Conservation (phyloP, 1,284 basidiomycete species). For the Austroboletus niveus region DNA sequence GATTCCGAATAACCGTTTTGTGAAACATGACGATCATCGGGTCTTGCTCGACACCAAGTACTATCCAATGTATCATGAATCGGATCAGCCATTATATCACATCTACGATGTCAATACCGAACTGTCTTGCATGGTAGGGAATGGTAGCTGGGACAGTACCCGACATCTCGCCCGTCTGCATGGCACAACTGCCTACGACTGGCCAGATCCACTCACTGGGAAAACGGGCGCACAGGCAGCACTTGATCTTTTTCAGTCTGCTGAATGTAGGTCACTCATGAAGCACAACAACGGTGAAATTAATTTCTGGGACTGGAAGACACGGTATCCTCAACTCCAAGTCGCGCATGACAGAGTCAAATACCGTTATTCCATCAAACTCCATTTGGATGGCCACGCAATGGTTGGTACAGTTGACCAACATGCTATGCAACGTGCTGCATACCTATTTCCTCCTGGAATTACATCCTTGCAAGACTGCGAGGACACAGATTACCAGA, state of each 20-base stretch:
- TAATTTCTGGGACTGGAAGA: not conserved
- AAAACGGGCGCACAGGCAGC: conserved; percentile 46
- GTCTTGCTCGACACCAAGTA: not conserved
- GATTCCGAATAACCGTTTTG: conserved; percentile 35
- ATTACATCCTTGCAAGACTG: not conserved
- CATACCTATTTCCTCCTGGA: not conserved
- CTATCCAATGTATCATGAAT: rapidly evolving
- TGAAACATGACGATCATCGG: not conserved
- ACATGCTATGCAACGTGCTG: not conserved
- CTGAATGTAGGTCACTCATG: conserved; percentile 39
- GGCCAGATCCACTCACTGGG: conserved; percentile 28
- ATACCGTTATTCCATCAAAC: not conserved
- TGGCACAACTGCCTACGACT: conserved; percentile 15
- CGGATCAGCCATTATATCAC: conserved; percentile 2
- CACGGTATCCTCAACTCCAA: not conserved
- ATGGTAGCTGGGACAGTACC: conserved; percentile 29
- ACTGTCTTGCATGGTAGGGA: conserved; percentile 37
- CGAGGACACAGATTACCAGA: not conserved
- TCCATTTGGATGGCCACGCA: not conserved
- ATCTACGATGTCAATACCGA: conserved; percentile 39
- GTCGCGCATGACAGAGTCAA: not conserved
- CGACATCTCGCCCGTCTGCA: conserved; percentile 42
- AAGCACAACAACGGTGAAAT: conserved; percentile 11
- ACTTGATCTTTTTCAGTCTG: conserved; percentile 36
- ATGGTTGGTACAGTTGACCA: too few species aligned